phyloP scores from a whole-genome alignment of 306 rosid genomes.

The Styphnolobium japonicum region DNA sequence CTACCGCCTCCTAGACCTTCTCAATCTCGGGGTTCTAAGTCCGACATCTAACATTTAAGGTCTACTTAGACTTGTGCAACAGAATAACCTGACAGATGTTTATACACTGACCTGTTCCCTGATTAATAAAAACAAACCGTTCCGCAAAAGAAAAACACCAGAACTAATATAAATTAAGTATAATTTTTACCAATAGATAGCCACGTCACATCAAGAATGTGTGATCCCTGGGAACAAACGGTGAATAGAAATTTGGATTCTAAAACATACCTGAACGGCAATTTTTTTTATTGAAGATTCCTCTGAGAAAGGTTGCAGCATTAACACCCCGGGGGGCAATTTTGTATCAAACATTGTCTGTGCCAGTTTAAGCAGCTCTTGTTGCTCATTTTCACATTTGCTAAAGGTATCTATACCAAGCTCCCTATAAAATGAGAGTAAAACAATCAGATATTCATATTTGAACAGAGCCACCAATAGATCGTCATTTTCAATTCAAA shows the following conservation, averaged over 20 bases:
- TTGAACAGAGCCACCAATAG: slow-evolving; percentile 1
- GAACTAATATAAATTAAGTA: not conserved
- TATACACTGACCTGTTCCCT: not conserved
- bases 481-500: not conserved
- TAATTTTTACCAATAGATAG: not conserved
- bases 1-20: not conserved
- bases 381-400: slow-evolving; percentile 69
- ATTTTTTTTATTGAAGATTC: slow-evolving; percentile 90
- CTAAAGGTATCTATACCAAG: slow-evolving; percentile 77
- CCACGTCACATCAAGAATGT: not conserved
- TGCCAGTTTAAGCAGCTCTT: slow-evolving; percentile 76
- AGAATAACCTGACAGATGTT: not conserved
- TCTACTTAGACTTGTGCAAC: not conserved
- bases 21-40: not conserved
- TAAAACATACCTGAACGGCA: slow-evolving; percentile 61
- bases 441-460: slow-evolving; percentile 4
- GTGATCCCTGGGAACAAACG: not conserved
- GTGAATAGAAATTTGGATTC: not conserved
- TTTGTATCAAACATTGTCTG: slow-evolving; percentile 90
- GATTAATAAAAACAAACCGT: not conserved
- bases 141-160: not conserved
- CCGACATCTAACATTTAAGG: not conserved
- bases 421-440: slow-evolving; percentile 54
- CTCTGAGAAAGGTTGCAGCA: slow-evolving; percentile 92
- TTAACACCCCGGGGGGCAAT: slow-evolving; percentile 79